These are phyloP conservation scores for Nematocida major DNA, from an alignment of 371 early-diverging fungal species.

Conservation along the genomic window DNA sequence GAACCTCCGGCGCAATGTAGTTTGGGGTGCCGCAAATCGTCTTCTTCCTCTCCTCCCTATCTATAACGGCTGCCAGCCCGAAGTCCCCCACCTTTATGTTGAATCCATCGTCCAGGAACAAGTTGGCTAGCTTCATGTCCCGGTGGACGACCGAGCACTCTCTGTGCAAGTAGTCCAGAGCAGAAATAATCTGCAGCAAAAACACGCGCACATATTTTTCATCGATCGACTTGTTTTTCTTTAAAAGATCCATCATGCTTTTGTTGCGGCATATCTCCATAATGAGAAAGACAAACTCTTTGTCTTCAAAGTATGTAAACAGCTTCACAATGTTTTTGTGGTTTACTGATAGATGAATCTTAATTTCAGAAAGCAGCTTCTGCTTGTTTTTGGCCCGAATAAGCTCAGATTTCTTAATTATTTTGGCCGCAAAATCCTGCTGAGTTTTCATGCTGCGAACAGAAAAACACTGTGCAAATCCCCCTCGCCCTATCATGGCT, in stretches of 20 bases:
- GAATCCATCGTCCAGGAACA: slow-evolving; percentile 75
- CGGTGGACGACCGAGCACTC: slow-evolving; percentile 79
- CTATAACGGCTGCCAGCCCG: slow-evolving; percentile 74
- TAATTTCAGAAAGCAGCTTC: slow-evolving; percentile 72
- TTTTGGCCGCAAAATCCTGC: slow-evolving; percentile 71
- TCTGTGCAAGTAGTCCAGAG: slow-evolving; percentile 76
- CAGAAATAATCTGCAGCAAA: slow-evolving; percentile 74
- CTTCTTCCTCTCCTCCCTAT: slow-evolving; percentile 64
- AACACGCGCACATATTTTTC: slow-evolving; percentile 80
- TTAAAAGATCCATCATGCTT: slow-evolving; percentile 76
- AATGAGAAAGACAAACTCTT: slow-evolving; percentile 77
- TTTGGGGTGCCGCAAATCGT: slow-evolving; percentile 95
- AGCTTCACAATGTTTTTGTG: slow-evolving; percentile 80
- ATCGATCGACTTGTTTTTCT: slow-evolving; percentile 70
- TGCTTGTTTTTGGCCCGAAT: slow-evolving; percentile 54
- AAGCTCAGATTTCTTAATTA: slow-evolving; percentile 65
- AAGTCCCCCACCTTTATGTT: slow-evolving; percentile 89
- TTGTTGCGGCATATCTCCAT: slow-evolving; percentile 83
- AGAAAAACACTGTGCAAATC: slow-evolving; percentile 73
- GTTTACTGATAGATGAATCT: slow-evolving; percentile 71
- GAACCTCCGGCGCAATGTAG: slow-evolving; percentile 92
- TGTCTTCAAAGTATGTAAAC: slow-evolving; percentile 76
- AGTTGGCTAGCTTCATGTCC: slow-evolving; percentile 89
- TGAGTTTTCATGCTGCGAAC: slow-evolving; percentile 67
- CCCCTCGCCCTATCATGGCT: slow-evolving; percentile 69